Percentiles rank a stretch among this genome's conserved stretches.
Conservation (phyloP, 2,329 filamentous ascomycete species). For the Penicillium fuscoglaucum region DNA sequence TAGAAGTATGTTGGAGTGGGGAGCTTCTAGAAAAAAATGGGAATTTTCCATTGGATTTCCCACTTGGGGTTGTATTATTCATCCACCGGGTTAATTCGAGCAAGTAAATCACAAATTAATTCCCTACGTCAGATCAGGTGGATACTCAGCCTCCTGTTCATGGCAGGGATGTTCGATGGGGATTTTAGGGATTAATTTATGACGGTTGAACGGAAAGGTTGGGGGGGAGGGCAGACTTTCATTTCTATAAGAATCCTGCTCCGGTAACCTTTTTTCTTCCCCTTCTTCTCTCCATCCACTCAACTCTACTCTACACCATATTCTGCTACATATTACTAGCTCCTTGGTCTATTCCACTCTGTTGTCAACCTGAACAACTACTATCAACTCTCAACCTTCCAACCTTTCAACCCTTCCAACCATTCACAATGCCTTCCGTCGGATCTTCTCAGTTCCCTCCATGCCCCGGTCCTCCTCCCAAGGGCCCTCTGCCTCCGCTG, state of each 20-base stretch:
- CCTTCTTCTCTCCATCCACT: background rate
- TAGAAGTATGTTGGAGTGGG: constrained; percentile 16
- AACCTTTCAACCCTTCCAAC: background rate
- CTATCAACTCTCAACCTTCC: constrained; percentile 6
- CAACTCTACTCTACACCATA: background rate
- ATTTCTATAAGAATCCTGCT: constrained; percentile 13
- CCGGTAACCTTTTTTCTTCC: background rate
- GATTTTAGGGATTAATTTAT: constrained; percentile 14
- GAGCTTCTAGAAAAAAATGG: constrained; percentile 29
- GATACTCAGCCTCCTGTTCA: constrained; percentile 33
- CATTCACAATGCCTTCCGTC: constrained; percentile 39
- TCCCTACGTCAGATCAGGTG: constrained; percentile 32
- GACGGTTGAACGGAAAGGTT: constrained; percentile 12
- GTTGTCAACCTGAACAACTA: constrained; percentile 1
- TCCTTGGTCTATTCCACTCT: background rate
- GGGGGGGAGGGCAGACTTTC: background rate
- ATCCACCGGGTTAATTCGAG: constrained; percentile 9
- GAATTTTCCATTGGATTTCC: constrained; percentile 28
- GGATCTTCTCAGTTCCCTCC: constrained; percentile 41
- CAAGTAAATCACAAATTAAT: constrained; percentile 19
- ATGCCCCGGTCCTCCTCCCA: constrained; percentile 42
- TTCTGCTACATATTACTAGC: background rate
- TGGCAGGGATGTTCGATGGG: constrained; percentile 28
- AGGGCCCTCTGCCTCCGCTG: constrained; percentile 42
- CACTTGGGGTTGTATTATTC: constrained; percentile 24